A percentile compares a stretch with the other conserved stretches of the same genome.
Evolutionary conservation across 495 filamentous ascomycete species (phyloP).

Genomic region (Jackrogersella multiformis): DNA sequence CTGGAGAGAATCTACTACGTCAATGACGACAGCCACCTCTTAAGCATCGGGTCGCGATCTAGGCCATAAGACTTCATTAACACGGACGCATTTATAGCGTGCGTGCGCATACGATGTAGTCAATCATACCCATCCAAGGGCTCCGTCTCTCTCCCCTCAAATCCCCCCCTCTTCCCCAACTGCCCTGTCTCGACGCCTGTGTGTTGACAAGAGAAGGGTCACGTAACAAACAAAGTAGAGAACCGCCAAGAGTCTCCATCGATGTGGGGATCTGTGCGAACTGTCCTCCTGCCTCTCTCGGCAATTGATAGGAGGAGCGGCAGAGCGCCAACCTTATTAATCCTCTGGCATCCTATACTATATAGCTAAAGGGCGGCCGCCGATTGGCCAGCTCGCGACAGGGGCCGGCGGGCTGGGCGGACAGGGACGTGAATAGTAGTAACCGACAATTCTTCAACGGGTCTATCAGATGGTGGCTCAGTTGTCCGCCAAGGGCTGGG

Average conservation of each 20-base stretch:
- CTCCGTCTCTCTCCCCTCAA: conserved; percentile 10
- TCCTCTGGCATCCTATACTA: conserved; percentile 22
- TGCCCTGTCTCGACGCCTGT: conserved; percentile 10
- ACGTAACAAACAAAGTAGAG: conserved; percentile 24
- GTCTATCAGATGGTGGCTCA: conserved; percentile 30
- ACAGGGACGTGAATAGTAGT: conserved; percentile 19
- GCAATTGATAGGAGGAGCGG: conserved; percentile 38
- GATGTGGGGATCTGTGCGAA: conserved; percentile 19
- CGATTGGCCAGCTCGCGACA: conserved; percentile 16
- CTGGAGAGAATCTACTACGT: conserved; percentile 13
- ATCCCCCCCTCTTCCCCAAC: conserved; percentile 8
- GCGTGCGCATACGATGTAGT: conserved; percentile 18
- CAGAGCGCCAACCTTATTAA: conserved; percentile 31
- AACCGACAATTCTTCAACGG: conserved; percentile 18
- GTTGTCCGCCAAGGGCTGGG: conserved; percentile 36
- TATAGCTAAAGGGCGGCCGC: conserved; percentile 8
- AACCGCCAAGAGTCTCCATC: conserved; percentile 41
- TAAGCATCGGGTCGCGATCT: conserved; percentile 7
- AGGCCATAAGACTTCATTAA: conserved; percentile 16
- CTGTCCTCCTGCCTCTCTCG: conserved; percentile 42
- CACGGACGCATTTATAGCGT: conserved; percentile 25
- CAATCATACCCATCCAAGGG: conserved; percentile 13
- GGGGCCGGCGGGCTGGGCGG: conserved; percentile 19
- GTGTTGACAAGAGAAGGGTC: conserved; percentile 18
- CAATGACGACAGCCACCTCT: conserved; percentile 20